These are phyloP conservation scores for Populus euphratica DNA, from an alignment of 345 rosid genomes.

Conservation along the genomic window DNA sequence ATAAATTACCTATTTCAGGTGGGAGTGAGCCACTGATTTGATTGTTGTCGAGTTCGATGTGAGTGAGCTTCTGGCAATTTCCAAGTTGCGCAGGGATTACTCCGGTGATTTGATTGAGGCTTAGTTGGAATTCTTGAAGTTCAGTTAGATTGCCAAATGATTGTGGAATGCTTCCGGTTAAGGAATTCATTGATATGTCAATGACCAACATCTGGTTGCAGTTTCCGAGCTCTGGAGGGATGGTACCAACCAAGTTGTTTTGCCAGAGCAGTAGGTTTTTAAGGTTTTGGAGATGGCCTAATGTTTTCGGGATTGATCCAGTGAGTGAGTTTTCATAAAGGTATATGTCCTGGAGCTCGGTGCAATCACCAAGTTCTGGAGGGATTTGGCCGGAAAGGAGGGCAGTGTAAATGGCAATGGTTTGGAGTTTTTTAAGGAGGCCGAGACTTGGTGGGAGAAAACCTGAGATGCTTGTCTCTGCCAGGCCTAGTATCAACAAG, in stretches of 20 bases:
- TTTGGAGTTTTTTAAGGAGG: constrained; percentile 55
- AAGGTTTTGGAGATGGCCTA: constrained; percentile 55
- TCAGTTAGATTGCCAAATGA: constrained; percentile 52
- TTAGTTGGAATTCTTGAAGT: constrained; percentile 67
- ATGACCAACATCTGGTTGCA: constrained; percentile 54
- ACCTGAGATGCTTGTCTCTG: constrained; percentile 83
- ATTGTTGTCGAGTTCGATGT: constrained; percentile 81
- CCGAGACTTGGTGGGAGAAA: constrained; percentile 74
- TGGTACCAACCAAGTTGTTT: constrained; percentile 60
- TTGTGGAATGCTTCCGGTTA: constrained; percentile 69
- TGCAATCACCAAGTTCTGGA: constrained; percentile 65
- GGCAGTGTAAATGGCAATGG: constrained; percentile 71
- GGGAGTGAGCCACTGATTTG: constrained; percentile 73
- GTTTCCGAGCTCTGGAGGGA: constrained; percentile 70
- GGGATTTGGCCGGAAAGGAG: constrained; percentile 75
- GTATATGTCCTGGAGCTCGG: constrained; percentile 66
- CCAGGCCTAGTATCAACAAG: constrained; percentile 61
- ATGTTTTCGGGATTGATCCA: constrained; percentile 57
- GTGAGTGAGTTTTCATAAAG: constrained; percentile 73
- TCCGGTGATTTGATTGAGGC: constrained; percentile 74
- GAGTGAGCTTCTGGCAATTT: constrained; percentile 53
- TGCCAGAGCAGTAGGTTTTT: constrained; percentile 66
- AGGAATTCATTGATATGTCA: constrained; percentile 65
- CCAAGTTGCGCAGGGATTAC: constrained; percentile 57
- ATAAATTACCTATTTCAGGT: constrained; percentile 48